phyloP scores from a whole-genome alignment of 2,329 filamentous ascomycete genomes.

The Aspergillus thermomutatus region DNA sequence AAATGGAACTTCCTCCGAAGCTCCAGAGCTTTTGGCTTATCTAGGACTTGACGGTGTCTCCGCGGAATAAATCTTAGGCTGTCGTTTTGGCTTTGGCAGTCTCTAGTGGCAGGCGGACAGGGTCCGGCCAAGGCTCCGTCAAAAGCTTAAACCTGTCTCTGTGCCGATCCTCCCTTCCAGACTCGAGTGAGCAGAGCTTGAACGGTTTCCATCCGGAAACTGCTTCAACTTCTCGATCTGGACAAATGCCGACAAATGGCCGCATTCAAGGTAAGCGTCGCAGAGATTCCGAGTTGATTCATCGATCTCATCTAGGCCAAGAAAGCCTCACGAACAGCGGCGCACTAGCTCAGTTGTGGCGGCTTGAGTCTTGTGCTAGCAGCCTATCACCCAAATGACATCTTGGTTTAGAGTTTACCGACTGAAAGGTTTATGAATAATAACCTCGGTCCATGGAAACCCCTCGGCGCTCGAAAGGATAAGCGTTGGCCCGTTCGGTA shows the following conservation, averaged over 20 bases:
- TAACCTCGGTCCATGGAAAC: not conserved
- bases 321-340: no score
- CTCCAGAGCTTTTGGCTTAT: not conserved
- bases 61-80: no score
- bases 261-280: not conserved
- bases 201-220: not conserved
- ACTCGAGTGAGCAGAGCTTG: not conserved
- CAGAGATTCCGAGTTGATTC: no score
- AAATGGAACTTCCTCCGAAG: no score
- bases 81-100: no score
- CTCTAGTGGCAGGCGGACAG: not conserved
- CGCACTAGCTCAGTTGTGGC: no score
- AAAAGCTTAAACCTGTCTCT: not conserved
- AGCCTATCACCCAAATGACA: no score
- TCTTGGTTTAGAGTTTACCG: not conserved
- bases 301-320: no score
- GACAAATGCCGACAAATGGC: not conserved
- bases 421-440: not conserved
- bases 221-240: not conserved
- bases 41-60: no score
- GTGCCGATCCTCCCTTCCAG: not conserved
- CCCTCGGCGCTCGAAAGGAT: not conserved
- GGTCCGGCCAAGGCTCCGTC: not conserved
- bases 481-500: not conserved
- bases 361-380: no score